These are phyloP conservation scores for Aspergillus amoenus DNA, from an alignment of 2,329 filamentous ascomycete species.

Conservation along the genomic window DNA sequence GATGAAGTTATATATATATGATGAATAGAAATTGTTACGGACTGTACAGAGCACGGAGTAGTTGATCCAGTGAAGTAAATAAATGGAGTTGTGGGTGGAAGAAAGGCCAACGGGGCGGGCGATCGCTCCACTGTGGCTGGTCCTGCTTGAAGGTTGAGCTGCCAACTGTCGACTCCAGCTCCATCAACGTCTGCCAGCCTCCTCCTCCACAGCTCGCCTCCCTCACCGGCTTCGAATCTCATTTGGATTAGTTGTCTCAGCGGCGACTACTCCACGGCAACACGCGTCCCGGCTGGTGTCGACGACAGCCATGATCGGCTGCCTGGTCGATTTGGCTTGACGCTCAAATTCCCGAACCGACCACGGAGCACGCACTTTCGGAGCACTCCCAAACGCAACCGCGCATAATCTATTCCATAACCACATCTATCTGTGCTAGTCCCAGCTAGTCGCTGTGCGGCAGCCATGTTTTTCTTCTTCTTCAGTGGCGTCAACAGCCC, in stretches of 20 bases:
- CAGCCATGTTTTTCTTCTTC: constrained; percentile 35
- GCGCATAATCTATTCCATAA: not conserved
- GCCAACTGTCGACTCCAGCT: not conserved
- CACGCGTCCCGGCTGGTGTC: constrained; percentile 5
- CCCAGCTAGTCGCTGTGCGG: constrained; percentile 7
- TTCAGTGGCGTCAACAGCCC: constrained; percentile 33
- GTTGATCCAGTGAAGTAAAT: not conserved
- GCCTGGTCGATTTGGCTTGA: constrained; percentile 9
- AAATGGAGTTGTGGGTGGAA: not conserved
- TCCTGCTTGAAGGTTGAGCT: not conserved
- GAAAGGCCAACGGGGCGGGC: not conserved
- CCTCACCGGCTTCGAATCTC: not conserved
- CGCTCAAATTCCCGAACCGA: not conserved
- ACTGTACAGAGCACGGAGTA: not conserved
- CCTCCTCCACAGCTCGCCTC: not conserved
- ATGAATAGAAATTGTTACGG: not conserved
- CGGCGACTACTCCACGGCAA: not conserved
- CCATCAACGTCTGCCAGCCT: not conserved
- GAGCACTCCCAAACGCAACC: not conserved
- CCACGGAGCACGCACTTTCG: not conserved
- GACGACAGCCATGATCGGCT: constrained; percentile 11
- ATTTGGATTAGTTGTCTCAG: not conserved
- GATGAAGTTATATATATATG: not conserved
- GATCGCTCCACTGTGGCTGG: not conserved
- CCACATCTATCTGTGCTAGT: not conserved